A percentile compares a stretch with the other conserved stretches of the same genome.
These are phyloP conservation scores for Aspergillus proliferans DNA, from an alignment of 2,329 filamentous ascomycete genomes.

Conservation along the genomic window DNA sequence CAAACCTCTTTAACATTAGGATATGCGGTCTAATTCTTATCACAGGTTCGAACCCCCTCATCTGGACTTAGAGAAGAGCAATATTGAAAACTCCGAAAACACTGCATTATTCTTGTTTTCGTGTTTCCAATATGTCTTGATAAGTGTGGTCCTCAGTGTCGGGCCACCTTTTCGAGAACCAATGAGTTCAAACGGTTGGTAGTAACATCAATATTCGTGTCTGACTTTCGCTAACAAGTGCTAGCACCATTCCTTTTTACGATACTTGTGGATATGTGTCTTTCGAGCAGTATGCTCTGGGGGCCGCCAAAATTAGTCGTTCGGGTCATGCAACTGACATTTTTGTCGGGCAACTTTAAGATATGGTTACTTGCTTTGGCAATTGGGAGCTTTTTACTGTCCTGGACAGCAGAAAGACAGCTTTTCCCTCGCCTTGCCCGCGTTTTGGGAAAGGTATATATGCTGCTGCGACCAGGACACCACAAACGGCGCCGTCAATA, in stretches of 20 bases:
- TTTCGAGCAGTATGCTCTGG: constrained; percentile 76
- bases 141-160: constrained; percentile 83
- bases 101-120: constrained; percentile 83
- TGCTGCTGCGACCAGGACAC: constrained; percentile 49
- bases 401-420: constrained; percentile 66
- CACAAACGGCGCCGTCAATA: constrained; percentile 80
- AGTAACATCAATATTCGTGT: constrained; percentile 3
- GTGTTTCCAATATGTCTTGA: constrained; percentile 91
- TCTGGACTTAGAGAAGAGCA: constrained; percentile 70
- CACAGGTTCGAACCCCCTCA: constrained; percentile 70
- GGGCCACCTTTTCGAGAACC: constrained; percentile 81
- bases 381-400: constrained; percentile 58
- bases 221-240: neutral
- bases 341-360: constrained; percentile 66
- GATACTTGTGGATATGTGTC: constrained; percentile 59
- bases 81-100: constrained; percentile 88
- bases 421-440: constrained; percentile 65
- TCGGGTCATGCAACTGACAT: constrained; percentile 78
- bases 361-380: constrained; percentile 66
- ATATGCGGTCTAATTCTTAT: constrained; percentile 10
- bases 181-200: constrained; percentile 71
- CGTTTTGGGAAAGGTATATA: constrained; percentile 57
- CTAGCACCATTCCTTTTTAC: constrained; percentile 78
- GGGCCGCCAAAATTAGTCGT: constrained; percentile 63
- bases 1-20: neutral